A percentile compares a stretch with the other conserved stretches of the same genome.
Conservation (phyloP, 73 alveolate genomes). For the Stentor roeselii region DNA sequence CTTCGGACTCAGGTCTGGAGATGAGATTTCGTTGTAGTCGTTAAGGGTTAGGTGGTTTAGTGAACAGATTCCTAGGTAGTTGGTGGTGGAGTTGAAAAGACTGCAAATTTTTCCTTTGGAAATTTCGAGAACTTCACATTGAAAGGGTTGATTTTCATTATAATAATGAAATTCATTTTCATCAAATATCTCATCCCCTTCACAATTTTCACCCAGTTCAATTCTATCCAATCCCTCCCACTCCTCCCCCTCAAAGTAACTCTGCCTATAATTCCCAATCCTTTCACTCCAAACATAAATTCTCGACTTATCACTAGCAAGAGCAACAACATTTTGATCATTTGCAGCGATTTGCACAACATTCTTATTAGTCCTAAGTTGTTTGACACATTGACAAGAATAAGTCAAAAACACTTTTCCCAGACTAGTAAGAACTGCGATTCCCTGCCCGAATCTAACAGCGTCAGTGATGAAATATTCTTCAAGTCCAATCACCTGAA, state of each 20-base stretch:
- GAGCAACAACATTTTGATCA: neutral
- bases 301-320: neutral
- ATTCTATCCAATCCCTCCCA: neutral
- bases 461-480: neutral
- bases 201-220: neutral
- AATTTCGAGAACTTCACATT: too few species aligned
- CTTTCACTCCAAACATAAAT: neutral
- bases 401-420: neutral
- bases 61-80: too few species aligned
- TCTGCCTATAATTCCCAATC: neutral
- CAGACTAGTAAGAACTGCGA: neutral
- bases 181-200: too few species aligned
- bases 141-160: too few species aligned
- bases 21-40: too few species aligned
- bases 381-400: neutral
- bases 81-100: too few species aligned
- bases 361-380: neutral
- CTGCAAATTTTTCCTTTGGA: too few species aligned
- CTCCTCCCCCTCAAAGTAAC: neutral
- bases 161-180: too few species aligned
- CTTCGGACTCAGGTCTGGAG: too few species aligned
- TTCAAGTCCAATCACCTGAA: neutral
- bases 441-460: neutral
- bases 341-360: neutral
- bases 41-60: too few species aligned